Evolutionary conservation across 192 early-diverging fungal genomes (phyloP).

Genomic region (Martensiomyces pterosporus): DNA sequence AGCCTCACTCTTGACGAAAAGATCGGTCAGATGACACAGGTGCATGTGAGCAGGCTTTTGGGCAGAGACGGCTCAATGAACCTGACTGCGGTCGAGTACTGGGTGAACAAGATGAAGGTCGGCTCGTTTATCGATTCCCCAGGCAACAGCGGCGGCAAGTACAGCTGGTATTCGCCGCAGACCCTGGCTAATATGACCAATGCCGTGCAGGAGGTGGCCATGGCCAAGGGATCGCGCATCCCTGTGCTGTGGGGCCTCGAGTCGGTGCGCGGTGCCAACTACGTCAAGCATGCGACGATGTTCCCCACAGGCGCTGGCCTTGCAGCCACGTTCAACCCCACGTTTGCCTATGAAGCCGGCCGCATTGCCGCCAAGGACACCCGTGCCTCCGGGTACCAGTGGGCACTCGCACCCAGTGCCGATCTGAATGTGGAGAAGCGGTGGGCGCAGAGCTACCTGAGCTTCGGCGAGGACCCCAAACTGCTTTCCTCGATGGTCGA

Average conservation of each 20-base stretch:
- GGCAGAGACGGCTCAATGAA: slow-evolving; percentile 49
- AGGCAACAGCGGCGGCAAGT: slow-evolving; percentile 43
- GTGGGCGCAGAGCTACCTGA: slow-evolving; percentile 31
- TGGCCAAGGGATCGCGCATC: slow-evolving; percentile 46
- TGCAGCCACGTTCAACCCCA: slow-evolving; percentile 57
- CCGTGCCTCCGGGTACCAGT: slow-evolving; percentile 54
- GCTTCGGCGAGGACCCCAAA: slow-evolving; percentile 56
- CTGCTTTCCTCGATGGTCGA: slow-evolving; percentile 50
- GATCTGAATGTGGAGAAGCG: slow-evolving; percentile 55
- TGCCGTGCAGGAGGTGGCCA: slow-evolving; percentile 50
- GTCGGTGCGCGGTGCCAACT: slow-evolving; percentile 55
- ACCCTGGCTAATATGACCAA: slow-evolving; percentile 49
- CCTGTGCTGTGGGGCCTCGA: slow-evolving; percentile 60
- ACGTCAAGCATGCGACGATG: slow-evolving; percentile 52
- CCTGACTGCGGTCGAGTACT: slow-evolving; percentile 47
- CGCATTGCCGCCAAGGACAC: slow-evolving; percentile 58
- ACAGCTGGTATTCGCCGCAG: slow-evolving; percentile 44
- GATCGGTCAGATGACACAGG: slow-evolving; percentile 65
- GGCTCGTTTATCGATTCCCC: slow-evolving; percentile 57
- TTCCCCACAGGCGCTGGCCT: slow-evolving; percentile 55
- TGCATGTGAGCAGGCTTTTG: slow-evolving; percentile 53
- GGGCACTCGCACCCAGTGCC: slow-evolving; percentile 54
- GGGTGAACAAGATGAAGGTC: slow-evolving; percentile 47
- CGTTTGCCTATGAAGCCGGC: slow-evolving; percentile 53
- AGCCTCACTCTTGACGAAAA: slow-evolving; percentile 53